Base-by-base conservation (phyloP, 2,329 filamentous ascomycete genomes). In the Hypomyces perniciosus region DNA sequence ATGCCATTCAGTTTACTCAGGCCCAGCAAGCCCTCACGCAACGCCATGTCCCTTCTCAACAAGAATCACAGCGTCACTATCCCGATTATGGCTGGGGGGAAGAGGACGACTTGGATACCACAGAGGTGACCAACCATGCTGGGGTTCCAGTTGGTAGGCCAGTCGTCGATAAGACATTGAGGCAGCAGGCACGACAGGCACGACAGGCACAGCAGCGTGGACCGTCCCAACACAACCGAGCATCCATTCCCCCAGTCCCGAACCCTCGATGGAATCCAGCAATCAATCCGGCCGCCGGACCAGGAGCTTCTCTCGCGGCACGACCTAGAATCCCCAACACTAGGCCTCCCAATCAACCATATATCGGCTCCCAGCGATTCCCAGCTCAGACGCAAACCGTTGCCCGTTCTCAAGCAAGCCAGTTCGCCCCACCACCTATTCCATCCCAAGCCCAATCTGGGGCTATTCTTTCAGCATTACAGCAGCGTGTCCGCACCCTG, bases 1-100 rank as follows among this genome's bases (percentile, higher is more conserved):
- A 78, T 61, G 83, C 83, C 37, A 80, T 85, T 56, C 77, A 78
- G 57, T 76, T 76, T 57, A 85, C 82, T 4, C 80, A 83, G 57
- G 72, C 70, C 33, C 72, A 63, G 27, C 61, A 59, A 10, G 56
- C 59, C 3, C 62, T 61, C 38, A 50, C 47, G 42, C 59, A 57
- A 12, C 61, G 56, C 20, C 60, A 57, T 12, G 55, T 46, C 3
- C 54, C 53, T 4, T 57, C 54, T 20, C 20, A 20, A 10, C 60
- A 57, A 31, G 57, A 60, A 48, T 56, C 61, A 44, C 56, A 61
- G 49, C 48, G 59, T 46, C 48, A 61, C 46, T 64, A 65, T 13
- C 61, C 67, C 38, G 66, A 72, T 26, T 70, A 71, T 41, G 68
- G 71, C n/a, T 72, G 71, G 59, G 70, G 77, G 42, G 77, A 80